A percentile compares a stretch with the other conserved stretches of the same genome.
phyloP scores from a whole-genome alignment of 352 stramenopile genomes.

The Peronospora belbahrii region DNA sequence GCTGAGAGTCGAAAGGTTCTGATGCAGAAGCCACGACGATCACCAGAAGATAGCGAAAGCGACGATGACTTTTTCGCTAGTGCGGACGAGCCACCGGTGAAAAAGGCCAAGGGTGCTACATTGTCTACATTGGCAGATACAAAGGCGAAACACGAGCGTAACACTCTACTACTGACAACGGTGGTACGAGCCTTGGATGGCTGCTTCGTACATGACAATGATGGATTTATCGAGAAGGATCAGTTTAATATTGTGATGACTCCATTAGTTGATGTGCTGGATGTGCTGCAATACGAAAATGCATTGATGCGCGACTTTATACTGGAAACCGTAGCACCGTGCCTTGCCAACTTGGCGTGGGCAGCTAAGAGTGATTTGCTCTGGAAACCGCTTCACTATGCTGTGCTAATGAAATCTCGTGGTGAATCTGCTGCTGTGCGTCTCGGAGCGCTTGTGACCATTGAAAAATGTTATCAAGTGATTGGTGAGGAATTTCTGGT shows the following conservation, averaged over 20 bases:
- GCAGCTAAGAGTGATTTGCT: constrained; percentile 82
- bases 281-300: constrained; percentile 55
- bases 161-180: constrained; percentile 44
- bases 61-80: constrained; percentile 35
- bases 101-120: constrained; percentile 50
- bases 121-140: constrained; percentile 8
- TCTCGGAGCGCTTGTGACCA: constrained; percentile 65
- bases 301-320: constrained; percentile 43
- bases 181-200: constrained; percentile 67
- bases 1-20: constrained; percentile 44
- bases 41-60: constrained; percentile 22
- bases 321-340: constrained; percentile 54
- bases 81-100: constrained; percentile 44
- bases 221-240: constrained; percentile 86
- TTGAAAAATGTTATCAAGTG: constrained; percentile 82
- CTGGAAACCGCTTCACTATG: constrained; percentile 86
- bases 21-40: constrained; percentile 32
- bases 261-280: constrained; percentile 68
- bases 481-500: constrained; percentile 85
- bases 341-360: constrained; percentile 75
- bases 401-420: constrained; percentile 84
- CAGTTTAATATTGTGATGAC: constrained; percentile 69
- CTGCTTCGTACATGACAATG: constrained; percentile 81
- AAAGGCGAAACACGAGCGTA: constrained; percentile 24
- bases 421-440: constrained; percentile 52